These are phyloP conservation scores for Pyropia haitanensis DNA, from an alignment of 23 red algal genomes.

Conservation along the genomic window DNA sequence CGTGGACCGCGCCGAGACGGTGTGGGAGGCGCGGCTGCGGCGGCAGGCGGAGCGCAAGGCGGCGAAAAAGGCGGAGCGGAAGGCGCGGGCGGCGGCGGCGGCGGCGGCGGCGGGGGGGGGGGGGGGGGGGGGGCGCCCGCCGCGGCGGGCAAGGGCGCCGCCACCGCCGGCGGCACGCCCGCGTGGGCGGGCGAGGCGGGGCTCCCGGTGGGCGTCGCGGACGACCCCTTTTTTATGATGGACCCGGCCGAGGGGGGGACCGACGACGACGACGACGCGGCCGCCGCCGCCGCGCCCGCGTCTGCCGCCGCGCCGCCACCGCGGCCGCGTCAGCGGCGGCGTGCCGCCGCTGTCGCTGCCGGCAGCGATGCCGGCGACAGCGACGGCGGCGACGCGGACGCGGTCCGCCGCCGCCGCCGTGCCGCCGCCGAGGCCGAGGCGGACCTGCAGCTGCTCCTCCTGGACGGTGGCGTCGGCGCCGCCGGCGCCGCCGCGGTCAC, in stretches of 20 bases:
- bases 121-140: too few species aligned
- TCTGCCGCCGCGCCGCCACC: too few species aligned
- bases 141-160: too few species aligned
- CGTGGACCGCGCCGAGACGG: slow-evolving; percentile 28
- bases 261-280: too few species aligned
- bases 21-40: slow-evolving; percentile 81
- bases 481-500: too few species aligned
- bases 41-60: slow-evolving; percentile 57
- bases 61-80: slow-evolving; percentile 32
- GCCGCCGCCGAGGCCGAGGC: neutral
- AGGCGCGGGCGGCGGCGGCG: slow-evolving; percentile 7
- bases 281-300: too few species aligned
- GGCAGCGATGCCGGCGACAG: too few species aligned
- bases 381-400: too few species aligned
- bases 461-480: neutral
- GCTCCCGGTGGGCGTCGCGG: neutral
- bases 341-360: too few species aligned
- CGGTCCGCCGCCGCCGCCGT: too few species aligned
- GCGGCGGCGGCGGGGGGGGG: too few species aligned
- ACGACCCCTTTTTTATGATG: slow-evolving; percentile 67
- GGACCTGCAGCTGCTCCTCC: neutral
- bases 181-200: neutral
- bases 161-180: neutral
- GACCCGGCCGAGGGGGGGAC: neutral
- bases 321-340: too few species aligned